A percentile compares a stretch with the other conserved stretches of the same genome.
Evolutionary conservation across 305 asterid genomes (phyloP).

Genomic region (Euphrasia arctica): DNA sequence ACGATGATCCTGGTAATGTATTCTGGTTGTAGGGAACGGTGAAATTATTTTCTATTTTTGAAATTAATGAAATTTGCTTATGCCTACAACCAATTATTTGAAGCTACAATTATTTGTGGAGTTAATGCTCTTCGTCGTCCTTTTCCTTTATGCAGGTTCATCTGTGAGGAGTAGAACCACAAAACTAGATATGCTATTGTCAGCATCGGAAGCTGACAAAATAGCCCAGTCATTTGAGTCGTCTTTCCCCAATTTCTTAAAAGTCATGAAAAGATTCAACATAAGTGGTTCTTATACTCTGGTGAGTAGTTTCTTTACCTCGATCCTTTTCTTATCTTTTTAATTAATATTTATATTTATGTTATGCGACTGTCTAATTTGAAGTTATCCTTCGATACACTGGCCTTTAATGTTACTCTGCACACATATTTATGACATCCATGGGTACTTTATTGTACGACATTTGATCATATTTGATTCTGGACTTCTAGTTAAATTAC

Average conservation of each 20-base stretch:
- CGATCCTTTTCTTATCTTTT: conserved; percentile 12
- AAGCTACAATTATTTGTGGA: conserved; percentile 4
- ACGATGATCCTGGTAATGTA: conserved; percentile 47
- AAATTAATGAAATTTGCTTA: neutral
- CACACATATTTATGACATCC: neutral
- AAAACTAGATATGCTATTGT: conserved; percentile 49
- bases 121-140: conserved; percentile 17
- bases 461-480: too few relatives aligned
- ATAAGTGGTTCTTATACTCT: conserved; percentile 92
- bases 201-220: conserved; percentile 80
- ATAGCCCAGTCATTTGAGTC: conserved; percentile 71
- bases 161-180: conserved; percentile 30
- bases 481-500: too few relatives aligned
- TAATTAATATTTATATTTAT: neutral
- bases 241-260: conserved; percentile 61
- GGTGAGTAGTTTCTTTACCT: conserved; percentile 44
- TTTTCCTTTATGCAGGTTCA: conserved; percentile 39
- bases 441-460: neutral
- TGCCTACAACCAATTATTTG: neutral
- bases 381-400: conserved; percentile 1
- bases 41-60: conserved; percentile 8
- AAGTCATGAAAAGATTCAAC: conserved; percentile 90
- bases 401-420: neutral
- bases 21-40: too few relatives aligned
- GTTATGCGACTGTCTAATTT: neutral